A percentile compares a stretch with the other conserved stretches of the same genome.
phyloP scores from a whole-genome alignment of 1,284 basidiomycete species.

The Fereydounia khargensis region DNA sequence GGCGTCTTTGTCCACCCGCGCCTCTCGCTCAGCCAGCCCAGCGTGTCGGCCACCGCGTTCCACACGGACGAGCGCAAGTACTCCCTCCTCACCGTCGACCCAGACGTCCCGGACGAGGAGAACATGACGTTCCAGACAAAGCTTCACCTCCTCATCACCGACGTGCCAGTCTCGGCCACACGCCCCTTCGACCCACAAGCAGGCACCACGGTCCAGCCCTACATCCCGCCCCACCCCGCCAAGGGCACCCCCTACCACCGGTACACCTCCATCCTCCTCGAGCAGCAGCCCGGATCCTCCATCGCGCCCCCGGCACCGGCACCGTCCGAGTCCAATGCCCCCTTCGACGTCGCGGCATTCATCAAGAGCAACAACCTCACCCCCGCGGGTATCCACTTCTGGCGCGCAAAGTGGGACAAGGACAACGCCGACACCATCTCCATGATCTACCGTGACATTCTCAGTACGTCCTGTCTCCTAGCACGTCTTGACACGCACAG shows the following conservation, averaged over 20 bases:
- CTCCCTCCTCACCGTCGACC: conserved; percentile 83
- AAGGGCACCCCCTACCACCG: conserved; percentile 81
- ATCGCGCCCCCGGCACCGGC: not conserved
- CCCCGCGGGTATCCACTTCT: conserved; percentile 72
- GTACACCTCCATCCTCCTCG: conserved; percentile 73
- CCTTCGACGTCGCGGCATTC: conserved; percentile 70
- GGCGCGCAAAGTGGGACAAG: conserved; percentile 69
- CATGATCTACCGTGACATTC: conserved; percentile 67
- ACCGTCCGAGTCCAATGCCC: conserved; percentile 59
- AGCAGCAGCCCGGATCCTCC: conserved; percentile 61
- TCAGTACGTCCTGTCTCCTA: conserved; percentile 50
- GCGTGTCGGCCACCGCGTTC: conserved; percentile 71
- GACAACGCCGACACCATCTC: conserved; percentile 64
- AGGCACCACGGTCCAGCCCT: conserved; percentile 63
- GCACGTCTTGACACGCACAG: not conserved
- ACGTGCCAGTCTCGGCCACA: conserved; percentile 53
- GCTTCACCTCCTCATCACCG: conserved; percentile 79
- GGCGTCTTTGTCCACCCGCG: conserved; percentile 60
- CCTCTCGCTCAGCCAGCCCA: conserved; percentile 67
- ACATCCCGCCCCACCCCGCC: conserved; percentile 83
- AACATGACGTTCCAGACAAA: conserved; percentile 70
- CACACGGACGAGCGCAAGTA: conserved; percentile 78
- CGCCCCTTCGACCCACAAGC: conserved; percentile 64
- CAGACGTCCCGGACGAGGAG: conserved; percentile 77
- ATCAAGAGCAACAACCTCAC: conserved; percentile 64